These are phyloP conservation scores for Cryphonectria naterciae DNA, from an alignment of 2,329 filamentous ascomycete genomes.

Conservation along the genomic window DNA sequence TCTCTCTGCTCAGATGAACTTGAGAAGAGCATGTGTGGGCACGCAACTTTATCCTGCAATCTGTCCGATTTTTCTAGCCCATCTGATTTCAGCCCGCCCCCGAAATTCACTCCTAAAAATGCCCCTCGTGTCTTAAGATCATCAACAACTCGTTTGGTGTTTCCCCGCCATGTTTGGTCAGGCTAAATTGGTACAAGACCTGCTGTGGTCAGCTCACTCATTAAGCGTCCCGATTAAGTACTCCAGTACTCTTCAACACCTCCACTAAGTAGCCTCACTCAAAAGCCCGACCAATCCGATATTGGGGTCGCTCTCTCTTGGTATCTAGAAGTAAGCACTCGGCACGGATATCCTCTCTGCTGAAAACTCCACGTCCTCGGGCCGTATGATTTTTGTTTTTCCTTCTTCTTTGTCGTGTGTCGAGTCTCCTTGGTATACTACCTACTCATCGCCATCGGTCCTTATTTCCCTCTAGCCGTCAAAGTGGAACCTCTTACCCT, in stretches of 20 bases:
- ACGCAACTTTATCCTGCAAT: neutral
- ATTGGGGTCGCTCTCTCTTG: neutral
- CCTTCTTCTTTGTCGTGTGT: neutral
- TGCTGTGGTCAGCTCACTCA: neutral
- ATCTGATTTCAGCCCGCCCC: neutral
- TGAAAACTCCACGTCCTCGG: neutral
- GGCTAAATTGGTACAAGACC: neutral
- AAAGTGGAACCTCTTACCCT: conserved; percentile 87
- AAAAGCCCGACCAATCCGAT: neutral
- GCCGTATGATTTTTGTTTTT: neutral
- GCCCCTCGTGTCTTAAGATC: neutral
- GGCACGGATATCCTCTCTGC: neutral
- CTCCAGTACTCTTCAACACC: neutral
- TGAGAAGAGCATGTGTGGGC: neutral
- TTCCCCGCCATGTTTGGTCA: neutral
- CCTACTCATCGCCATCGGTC: neutral
- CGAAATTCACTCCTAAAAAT: neutral
- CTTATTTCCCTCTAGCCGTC: conserved; percentile 47
- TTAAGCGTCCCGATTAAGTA: neutral
- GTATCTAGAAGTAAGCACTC: neutral
- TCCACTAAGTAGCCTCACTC: neutral
- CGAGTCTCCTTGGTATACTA: neutral
- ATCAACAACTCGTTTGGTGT: neutral
- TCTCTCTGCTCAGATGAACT: neutral
- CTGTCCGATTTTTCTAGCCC: neutral